Base-by-base conservation (phyloP, 345 rosid genomes). In the Eucalyptus erythrocorys region DNA sequence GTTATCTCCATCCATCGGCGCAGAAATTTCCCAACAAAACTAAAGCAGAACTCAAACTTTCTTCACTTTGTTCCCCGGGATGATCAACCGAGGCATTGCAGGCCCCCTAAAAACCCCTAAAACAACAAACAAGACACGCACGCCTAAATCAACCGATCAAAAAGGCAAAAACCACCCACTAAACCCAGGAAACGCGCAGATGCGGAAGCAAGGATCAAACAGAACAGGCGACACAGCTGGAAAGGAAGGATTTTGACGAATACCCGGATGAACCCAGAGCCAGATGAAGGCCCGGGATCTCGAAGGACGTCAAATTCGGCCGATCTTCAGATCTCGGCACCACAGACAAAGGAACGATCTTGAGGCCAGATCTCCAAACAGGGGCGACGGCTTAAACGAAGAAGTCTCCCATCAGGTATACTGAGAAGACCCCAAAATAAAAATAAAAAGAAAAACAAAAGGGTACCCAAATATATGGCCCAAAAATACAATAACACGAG, bases 1-100 rank as follows among this genome's bases (percentile, higher is more conserved):
- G 51, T 91, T 86, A 79, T 89, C 91, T 57, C 89, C 90, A 48
- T 91, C 91, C 92, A 91, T 91, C 82, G 42, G 47, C 13, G 57
- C 40, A 24, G 68, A 50, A 15, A 22, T 68, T 64, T 53, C 68
- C 87, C 40, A 48, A 42, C 81, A 40, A 55, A 16, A 26, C 10
- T 59, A 26, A 53, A 88, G 27, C 15, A 57, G 48, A 59, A 87
- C 79, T 61, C 71, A 86, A 55, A 80, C 37, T 45, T 40, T 87
- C 87, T 51, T 59, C 48, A 37, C 50, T 71, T 87, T 76, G 57
- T 34, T 86, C 64, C 90, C 19, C 53, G 88, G 85, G 84, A 89
- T 55, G 43, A 48, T 71, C 85, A 55, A 66, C 87, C 87, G 85
- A 89, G 53, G 86, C 85, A 89, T 89, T 71, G 48, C 87, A 86